Percentiles rank a stretch among this genome's conserved stretches.
Evolutionary conservation across 768 basidiomycete genomes (phyloP).

Genomic region (Pleurotus pulmonarius): DNA sequence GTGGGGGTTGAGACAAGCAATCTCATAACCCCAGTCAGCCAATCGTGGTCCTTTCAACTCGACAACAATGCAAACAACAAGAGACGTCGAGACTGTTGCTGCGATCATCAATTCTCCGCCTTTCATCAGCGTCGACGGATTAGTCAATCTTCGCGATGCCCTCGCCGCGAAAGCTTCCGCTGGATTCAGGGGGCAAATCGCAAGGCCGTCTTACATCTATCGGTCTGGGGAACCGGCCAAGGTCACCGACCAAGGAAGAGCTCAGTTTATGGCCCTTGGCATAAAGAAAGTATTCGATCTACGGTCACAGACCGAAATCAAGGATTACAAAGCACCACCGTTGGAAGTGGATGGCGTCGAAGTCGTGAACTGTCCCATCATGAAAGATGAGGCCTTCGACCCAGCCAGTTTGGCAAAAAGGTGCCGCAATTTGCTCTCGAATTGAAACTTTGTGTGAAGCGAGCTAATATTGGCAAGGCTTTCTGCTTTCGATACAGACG

Average conservation of each 20-base stretch:
- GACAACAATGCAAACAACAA: no score
- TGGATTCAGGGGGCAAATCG: constrained; percentile 5
- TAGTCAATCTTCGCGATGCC: constrained; percentile 30
- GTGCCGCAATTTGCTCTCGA: background rate
- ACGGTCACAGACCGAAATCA: constrained; percentile 31
- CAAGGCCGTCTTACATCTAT: constrained; percentile 29
- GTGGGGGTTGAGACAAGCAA: no score
- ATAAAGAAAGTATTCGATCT: constrained; percentile 36
- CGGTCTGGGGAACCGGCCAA: constrained; percentile 35
- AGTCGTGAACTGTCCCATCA: constrained; percentile 24
- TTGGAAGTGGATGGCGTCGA: constrained; percentile 28
- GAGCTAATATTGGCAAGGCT: constrained; percentile 13
- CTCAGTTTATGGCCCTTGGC: constrained; percentile 28
- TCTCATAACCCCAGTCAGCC: no score
- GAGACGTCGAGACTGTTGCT: no score
- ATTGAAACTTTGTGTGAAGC: no score
- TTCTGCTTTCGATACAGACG: constrained; percentile 22
- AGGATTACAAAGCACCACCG: constrained; percentile 23
- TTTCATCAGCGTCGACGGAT: constrained; percentile 34
- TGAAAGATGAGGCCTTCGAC: constrained; percentile 23
- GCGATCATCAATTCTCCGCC: constrained; percentile 22
- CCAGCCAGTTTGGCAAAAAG: constrained; percentile 18
- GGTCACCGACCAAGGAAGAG: constrained; percentile 30
- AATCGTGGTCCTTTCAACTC: no score
- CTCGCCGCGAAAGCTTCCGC: constrained; percentile 24